Conservation (phyloP, 371 early-diverging fungal species). For the Mortierella sp. region DNA sequence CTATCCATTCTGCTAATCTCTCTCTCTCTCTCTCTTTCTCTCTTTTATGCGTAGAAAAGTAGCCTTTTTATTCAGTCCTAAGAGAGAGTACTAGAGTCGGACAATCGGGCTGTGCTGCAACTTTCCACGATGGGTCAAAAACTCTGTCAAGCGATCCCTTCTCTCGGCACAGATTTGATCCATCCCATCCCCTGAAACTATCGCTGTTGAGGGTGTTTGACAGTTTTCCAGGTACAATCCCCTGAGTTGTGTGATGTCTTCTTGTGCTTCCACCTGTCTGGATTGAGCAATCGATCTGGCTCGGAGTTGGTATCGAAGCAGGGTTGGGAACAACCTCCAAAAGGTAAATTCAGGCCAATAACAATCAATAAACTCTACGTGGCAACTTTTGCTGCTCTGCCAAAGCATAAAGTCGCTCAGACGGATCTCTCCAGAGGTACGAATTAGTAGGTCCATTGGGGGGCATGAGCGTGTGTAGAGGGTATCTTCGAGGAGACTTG, state of each 20-base stretch:
- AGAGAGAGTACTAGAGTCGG: constrained; percentile 35
- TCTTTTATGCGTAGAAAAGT: too few species aligned
- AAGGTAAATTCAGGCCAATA: constrained; percentile 97
- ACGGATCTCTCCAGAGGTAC: constrained; percentile 97
- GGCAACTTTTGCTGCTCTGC: constrained; percentile 83
- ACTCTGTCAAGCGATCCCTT: constrained; percentile 27
- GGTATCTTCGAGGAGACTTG: constrained; percentile 67
- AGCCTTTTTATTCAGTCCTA: too few species aligned
- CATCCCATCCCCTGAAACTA: not conserved
- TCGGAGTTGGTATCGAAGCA: constrained; percentile 82
- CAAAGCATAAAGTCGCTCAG: constrained; percentile 98
- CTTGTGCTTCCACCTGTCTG: constrained; percentile 10
- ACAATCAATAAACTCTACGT: constrained; percentile 87
- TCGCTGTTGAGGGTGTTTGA: not conserved
- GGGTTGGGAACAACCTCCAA: constrained; percentile 82
- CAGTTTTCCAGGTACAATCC: not conserved
- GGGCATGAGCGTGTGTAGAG: constrained; percentile 80
- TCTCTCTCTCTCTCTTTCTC: too few species aligned
- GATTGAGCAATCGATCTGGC: constrained; percentile 22
- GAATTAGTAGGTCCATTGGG: constrained; percentile 92
- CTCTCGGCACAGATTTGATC: constrained; percentile 6
- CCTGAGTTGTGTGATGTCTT: not conserved
- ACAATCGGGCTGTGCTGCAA: constrained; percentile 45
- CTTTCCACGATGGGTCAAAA: constrained; percentile 34
- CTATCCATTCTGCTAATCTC: too few species aligned